phyloP scores from a whole-genome alignment of 371 early-diverging fungal genomes.

The Batkoa obscura region DNA sequence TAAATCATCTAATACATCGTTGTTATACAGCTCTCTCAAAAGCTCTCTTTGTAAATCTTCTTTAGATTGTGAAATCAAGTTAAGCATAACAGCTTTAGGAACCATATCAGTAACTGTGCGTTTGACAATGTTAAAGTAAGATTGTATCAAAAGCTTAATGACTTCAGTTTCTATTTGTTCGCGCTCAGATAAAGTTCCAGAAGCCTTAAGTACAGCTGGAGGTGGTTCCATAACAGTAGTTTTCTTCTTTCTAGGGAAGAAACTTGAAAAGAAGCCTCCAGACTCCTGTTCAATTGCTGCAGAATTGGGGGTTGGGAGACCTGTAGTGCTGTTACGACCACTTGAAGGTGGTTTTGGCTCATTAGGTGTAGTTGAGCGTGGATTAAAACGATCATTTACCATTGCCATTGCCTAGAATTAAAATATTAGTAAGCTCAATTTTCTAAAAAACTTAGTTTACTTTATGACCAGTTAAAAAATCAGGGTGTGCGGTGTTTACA shows the following conservation, averaged over 20 bases:
- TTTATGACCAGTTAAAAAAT: slow-evolving; percentile 90
- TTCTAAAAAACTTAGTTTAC: neutral
- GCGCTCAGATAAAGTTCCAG: slow-evolving; percentile 85
- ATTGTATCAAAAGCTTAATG: slow-evolving; percentile 88
- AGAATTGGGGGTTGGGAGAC: slow-evolving; percentile 9
- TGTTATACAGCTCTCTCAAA: slow-evolving; percentile 88
- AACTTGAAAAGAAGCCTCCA: slow-evolving; percentile 87
- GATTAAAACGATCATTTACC: slow-evolving; percentile 66
- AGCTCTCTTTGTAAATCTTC: slow-evolving; percentile 88
- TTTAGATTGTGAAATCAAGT: slow-evolving; percentile 78
- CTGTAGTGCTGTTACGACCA: slow-evolving; percentile 13
- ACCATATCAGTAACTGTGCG: slow-evolving; percentile 94
- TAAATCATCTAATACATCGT: slow-evolving; percentile 70
- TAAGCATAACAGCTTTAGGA: slow-evolving; percentile 97
- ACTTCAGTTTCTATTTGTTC: slow-evolving; percentile 95
- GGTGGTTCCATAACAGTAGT: slow-evolving; percentile 73
- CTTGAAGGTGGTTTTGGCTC: slow-evolving; percentile 5
- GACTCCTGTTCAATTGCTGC: slow-evolving; percentile 7
- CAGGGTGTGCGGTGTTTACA: slow-evolving; percentile 97
- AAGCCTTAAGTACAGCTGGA: slow-evolving; percentile 83
- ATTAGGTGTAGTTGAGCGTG: slow-evolving; percentile 11
- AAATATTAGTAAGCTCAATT: too few relatives aligned
- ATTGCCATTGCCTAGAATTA: slow-evolving; percentile 53
- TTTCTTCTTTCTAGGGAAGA: slow-evolving; percentile 63
- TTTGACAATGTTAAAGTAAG: slow-evolving; percentile 96